Base-by-base conservation (phyloP, 192 early-diverging fungal species). In the Rhizophagus clarus region DNA sequence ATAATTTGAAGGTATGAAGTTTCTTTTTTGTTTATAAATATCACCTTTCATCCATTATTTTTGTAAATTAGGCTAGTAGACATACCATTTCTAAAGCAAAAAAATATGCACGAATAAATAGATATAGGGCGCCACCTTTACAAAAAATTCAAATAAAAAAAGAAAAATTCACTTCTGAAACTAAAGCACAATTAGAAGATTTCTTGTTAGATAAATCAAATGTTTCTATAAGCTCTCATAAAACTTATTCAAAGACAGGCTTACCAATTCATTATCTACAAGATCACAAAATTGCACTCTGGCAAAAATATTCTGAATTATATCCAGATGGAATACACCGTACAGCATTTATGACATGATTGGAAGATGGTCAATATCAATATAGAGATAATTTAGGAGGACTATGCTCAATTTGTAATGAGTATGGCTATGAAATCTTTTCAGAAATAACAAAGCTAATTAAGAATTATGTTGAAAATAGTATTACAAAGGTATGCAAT, bases 371-470 rank as follows among this genome's bases (percentile, higher is more conserved):
- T 32, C 3, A 26, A 22, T 60, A 15, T 60, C 2, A 34, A 60
- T 74, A 74, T 31, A 20, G 20, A 37, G 29, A 74, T 29, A 28
- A 74, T 74, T 24, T 74, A 10, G 31, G 51, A 60, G 31, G 51
- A 20, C 61, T 74, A 20, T 74, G 31, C 61, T 34, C 20, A 60
- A 60, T 60, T 42, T 74, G 72, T 32, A 60, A 60, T 34, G 31
- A 74, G 15, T 74, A n/a, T 60, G 51, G 51, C 11, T 74, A 60
- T 60, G 24, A 60, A 37, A 28, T 74, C 17, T 74, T 74, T 74
- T 14, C 10, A 29, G 31, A 74, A 28, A 37, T 74, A 60, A 74
- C 6, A 9, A 32, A 17, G 61, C 17, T 74, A 22, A n/a, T n/a
- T n/a, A n/a, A n/a, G n/a, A n/a, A n/a, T n/a, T n/a, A n/a, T n/a